Evolutionary conservation across 257 asterid species (phyloP).

Genomic region (Scutellaria baicalensis): DNA sequence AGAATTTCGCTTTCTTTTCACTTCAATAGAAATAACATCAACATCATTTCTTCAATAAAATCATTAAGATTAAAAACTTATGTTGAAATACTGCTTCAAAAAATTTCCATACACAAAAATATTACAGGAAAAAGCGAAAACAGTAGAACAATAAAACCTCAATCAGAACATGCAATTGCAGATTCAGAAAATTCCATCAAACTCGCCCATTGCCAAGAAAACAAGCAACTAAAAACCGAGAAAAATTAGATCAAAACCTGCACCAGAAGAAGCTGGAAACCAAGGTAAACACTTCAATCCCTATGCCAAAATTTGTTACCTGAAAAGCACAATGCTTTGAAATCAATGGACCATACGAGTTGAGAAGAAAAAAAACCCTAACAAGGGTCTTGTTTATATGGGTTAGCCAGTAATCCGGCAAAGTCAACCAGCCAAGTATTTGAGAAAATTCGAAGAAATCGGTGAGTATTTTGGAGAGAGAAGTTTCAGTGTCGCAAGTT

Average conservation of each 20-base stretch:
- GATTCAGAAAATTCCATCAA: neutral
- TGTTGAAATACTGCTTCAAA: neutral
- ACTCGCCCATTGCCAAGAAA: neutral
- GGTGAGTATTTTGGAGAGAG: slow-evolving; percentile 11
- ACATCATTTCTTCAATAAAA: neutral
- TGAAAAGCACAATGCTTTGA: slow-evolving; percentile 12
- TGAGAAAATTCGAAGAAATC: neutral
- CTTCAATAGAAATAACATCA: neutral
- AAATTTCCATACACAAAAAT: neutral
- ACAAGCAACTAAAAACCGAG: slow-evolving; percentile 3
- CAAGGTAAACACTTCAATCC: neutral
- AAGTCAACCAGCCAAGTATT: slow-evolving; percentile 4
- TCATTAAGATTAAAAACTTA: too few species aligned
- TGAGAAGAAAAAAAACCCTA: slow-evolving; percentile 8
- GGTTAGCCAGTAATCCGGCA: slow-evolving; percentile 11
- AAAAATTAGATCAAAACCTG: neutral
- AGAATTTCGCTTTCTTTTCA: neutral
- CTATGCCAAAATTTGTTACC: slow-evolving; percentile 3
- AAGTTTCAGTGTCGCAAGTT: slow-evolving; percentile 10
- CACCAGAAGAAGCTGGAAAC: neutral
- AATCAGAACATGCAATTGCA: neutral
- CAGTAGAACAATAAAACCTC: neutral
- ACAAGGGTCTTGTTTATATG: neutral
- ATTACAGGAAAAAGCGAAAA: neutral
- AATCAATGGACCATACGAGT: neutral